Evolutionary conservation across 441 rosid species (phyloP).

Genomic region (Brassica balearica): DNA sequence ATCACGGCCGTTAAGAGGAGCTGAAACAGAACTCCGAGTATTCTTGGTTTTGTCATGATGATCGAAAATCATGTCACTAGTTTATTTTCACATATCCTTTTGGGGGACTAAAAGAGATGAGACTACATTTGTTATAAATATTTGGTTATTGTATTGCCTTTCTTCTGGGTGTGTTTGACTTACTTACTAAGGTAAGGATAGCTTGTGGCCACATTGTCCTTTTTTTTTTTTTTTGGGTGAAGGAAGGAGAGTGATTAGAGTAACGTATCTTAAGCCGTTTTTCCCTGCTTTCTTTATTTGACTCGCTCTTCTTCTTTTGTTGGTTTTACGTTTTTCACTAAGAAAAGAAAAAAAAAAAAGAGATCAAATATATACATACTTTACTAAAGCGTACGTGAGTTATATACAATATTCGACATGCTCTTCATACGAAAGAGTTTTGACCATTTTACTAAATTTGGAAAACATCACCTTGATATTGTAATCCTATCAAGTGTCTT

Average conservation of each 20-base stretch:
- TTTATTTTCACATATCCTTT: no score
- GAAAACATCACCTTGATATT: no score
- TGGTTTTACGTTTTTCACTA: background rate
- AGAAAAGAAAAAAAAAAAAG: no score
- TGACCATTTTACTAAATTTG: no score
- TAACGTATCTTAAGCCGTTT: slow-evolving; percentile 50
- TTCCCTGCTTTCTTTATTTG: slow-evolving; percentile 36
- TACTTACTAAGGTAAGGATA: slow-evolving; percentile 62
- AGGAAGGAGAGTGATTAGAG: slow-evolving; percentile 47
- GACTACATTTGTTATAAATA: background rate
- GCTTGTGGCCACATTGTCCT: slow-evolving; percentile 59
- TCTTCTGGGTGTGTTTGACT: slow-evolving; percentile 49
- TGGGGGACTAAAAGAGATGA: no score
- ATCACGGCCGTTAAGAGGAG: slow-evolving; percentile 47
- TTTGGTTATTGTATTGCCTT: slow-evolving; percentile 13
- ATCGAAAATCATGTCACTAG: slow-evolving; percentile 28
- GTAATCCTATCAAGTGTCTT: no score
- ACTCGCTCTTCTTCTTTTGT: slow-evolving; percentile 5
- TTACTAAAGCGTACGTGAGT: no score
- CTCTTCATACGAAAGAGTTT: no score
- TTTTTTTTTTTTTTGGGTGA: background rate
- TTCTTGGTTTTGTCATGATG: slow-evolving; percentile 45
- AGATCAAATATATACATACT: no score
- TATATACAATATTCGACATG: no score
- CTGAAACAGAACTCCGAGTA: slow-evolving; percentile 39